Conservation (phyloP, 345 rosid species). For the Hibiscus mutabilis region DNA sequence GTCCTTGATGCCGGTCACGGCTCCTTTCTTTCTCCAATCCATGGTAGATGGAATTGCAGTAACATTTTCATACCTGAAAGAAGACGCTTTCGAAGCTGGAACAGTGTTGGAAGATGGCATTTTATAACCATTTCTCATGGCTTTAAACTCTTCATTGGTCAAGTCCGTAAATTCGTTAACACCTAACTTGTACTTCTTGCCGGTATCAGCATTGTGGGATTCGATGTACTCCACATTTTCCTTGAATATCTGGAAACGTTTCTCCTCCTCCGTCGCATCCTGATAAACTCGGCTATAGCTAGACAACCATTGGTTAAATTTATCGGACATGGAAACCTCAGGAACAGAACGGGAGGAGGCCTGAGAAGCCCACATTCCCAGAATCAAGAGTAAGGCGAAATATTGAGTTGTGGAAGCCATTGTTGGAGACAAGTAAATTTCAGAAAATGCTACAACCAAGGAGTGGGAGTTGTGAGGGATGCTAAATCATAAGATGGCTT, state of each 20-base stretch:
- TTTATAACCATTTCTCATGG: constrained; percentile 21
- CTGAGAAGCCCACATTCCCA: constrained; percentile 16
- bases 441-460: not conserved
- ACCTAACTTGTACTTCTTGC: constrained; percentile 22
- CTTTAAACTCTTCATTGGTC: constrained; percentile 29
- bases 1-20: constrained; percentile 40
- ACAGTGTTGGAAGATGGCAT: not conserved
- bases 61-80: constrained; percentile 8
- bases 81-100: not conserved
- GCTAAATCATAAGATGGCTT: not conserved
- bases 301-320: constrained; percentile 7
- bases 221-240: constrained; percentile 11
- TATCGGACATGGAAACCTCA: constrained; percentile 10
- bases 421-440: not conserved
- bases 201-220: constrained; percentile 5
- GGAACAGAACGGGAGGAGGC: constrained; percentile 13
- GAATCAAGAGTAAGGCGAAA: not conserved
- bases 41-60: constrained; percentile 9
- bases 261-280: not conserved
- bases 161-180: constrained; percentile 31
- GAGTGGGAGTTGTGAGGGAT: not conserved
- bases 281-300: not conserved
- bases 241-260: constrained; percentile 12
- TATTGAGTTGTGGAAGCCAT: not conserved
- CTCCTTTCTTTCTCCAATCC: constrained; percentile 38